Evolutionary conservation across 1,284 basidiomycete genomes (phyloP).

Genomic region (Heterobasidion parviporum): DNA sequence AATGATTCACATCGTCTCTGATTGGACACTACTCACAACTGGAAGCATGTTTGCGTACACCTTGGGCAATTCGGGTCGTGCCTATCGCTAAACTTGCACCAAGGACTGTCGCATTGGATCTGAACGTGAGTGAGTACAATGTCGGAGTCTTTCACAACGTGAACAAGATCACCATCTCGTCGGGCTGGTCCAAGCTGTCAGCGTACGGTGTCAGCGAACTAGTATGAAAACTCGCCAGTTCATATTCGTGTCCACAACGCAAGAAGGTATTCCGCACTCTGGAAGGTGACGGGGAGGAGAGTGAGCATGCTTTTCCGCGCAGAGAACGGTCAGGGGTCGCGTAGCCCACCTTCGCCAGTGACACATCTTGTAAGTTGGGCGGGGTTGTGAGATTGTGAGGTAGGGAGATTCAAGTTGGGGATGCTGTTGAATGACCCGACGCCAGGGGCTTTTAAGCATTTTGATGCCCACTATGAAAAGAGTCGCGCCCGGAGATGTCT

Average conservation of each 20-base stretch:
- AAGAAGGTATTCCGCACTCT: slow-evolving; percentile 51
- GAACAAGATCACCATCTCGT: slow-evolving; percentile 16
- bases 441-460: not conserved
- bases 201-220: slow-evolving; percentile 5
- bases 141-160: too few species aligned
- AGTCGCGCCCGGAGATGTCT: not conserved
- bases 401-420: slow-evolving; percentile 6
- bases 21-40: slow-evolving; percentile 45
- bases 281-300: slow-evolving; percentile 9
- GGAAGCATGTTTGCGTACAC: slow-evolving; percentile 64
- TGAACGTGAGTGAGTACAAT: slow-evolving; percentile 19
- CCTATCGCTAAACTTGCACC: slow-evolving; percentile 61
- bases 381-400: not conserved
- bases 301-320: not conserved
- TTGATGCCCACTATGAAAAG: not conserved
- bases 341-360: slow-evolving; percentile 45
- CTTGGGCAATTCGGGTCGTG: slow-evolving; percentile 53
- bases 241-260: slow-evolving; percentile 46
- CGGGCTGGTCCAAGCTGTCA: slow-evolving; percentile 31
- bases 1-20: slow-evolving; percentile 5
- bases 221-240: slow-evolving; percentile 35
- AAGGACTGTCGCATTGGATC: slow-evolving; percentile 51
- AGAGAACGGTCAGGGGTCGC: slow-evolving; percentile 5
- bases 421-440: slow-evolving; percentile 2
- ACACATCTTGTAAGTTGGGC: slow-evolving; percentile 34